A percentile compares a stretch with the other conserved stretches of the same genome.
Conservation (phyloP, 1,139 yeast species). For the Diutina mesorugosa region DNA sequence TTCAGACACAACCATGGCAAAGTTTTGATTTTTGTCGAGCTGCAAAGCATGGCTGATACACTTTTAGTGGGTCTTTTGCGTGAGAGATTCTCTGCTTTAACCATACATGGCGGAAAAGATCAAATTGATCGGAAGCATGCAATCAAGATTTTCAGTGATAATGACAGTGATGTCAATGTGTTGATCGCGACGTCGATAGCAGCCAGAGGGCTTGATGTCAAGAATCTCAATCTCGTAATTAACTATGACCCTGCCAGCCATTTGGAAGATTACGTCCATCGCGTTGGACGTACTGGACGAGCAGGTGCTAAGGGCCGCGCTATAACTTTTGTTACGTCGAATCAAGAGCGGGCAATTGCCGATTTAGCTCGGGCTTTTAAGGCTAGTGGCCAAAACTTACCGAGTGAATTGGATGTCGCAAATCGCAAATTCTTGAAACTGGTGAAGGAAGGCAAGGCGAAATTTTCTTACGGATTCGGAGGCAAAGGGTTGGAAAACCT, state of each 20-base stretch:
- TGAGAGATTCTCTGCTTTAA: constrained; percentile 44
- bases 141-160: constrained; percentile 50
- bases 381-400: background rate
- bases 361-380: constrained; percentile 63
- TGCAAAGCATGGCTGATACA: constrained; percentile 71
- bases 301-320: constrained; percentile 78
- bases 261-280: constrained; percentile 90
- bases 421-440: constrained; percentile 38
- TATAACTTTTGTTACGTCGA: constrained; percentile 52
- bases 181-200: constrained; percentile 89
- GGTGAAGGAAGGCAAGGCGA: constrained; percentile 58
- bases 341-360: constrained; percentile 56
- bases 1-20: constrained; percentile 16
- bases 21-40: constrained; percentile 72
- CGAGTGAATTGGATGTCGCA: background rate
- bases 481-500: constrained; percentile 85
- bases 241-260: constrained; percentile 87
- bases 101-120: constrained; percentile 90
- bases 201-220: constrained; percentile 90
- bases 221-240: constrained; percentile 64
- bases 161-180: constrained; percentile 41
- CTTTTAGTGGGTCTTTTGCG: constrained; percentile 44
- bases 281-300: constrained; percentile 95
- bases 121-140: constrained; percentile 75
- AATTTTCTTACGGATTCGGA: constrained; percentile 70